Conservation (phyloP, 352 stramenopile species). For the Hyphochytrium catenoides region DNA sequence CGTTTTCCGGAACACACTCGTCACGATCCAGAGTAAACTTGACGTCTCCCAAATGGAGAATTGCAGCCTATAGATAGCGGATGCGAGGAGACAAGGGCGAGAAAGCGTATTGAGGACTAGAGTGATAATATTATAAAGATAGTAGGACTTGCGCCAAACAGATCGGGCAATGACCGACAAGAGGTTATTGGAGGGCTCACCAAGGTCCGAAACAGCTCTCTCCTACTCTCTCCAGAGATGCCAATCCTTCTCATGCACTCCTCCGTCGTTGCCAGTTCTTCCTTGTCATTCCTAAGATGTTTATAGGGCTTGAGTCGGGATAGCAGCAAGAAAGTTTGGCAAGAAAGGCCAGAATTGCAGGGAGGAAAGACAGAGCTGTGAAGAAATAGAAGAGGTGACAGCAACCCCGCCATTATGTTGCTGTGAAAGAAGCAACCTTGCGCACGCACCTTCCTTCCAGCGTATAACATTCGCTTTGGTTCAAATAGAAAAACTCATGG, state of each 20-base stretch:
- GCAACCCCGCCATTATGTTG: too few relatives aligned
- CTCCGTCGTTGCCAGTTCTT: constrained; percentile 54
- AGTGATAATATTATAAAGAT: too few relatives aligned
- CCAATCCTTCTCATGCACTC: constrained; percentile 64
- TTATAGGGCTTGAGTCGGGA: background rate
- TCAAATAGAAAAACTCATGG: constrained; percentile 57
- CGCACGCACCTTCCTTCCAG: too few relatives aligned
- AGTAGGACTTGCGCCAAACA: too few relatives aligned
- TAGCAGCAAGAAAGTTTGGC: background rate
- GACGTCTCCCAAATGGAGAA: constrained; percentile 63
- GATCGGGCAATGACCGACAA: too few relatives aligned
- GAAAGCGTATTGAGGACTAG: too few relatives aligned
- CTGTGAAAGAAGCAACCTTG: too few relatives aligned
- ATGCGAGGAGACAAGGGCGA: background rate
- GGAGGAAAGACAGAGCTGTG: constrained; percentile 20
- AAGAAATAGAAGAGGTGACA: too few relatives aligned
- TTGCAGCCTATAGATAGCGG: constrained; percentile 16
- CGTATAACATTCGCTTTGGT: constrained; percentile 42
- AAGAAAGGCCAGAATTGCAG: constrained; percentile 1
- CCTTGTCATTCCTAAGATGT: constrained; percentile 22
- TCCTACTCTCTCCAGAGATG: constrained; percentile 41
- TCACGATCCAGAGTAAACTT: constrained; percentile 58
- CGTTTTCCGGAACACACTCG: constrained; percentile 26
- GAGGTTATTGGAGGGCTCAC: background rate
- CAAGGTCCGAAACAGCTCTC: constrained; percentile 58